Evolutionary conservation across 2,329 filamentous ascomycete species (phyloP), one percentile per base, ranked within the genome.

Genomic region (Aspergillus quadrilineatus): DNA sequence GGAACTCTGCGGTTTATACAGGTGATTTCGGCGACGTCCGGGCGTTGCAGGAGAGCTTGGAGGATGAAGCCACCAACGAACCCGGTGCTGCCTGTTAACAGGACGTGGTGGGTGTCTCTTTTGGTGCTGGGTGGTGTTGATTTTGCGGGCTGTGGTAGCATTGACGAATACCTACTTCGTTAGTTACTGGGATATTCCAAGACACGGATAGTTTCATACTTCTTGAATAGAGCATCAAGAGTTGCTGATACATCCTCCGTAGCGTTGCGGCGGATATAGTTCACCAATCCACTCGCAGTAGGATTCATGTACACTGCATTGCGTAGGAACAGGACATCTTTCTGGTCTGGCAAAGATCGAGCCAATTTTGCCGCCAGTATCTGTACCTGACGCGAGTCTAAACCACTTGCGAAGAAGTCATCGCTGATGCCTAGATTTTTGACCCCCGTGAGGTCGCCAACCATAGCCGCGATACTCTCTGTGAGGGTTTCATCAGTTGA

Each of bases 11-110:
- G 46, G 17, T 57, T 48, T 8, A 60, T 34, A 15, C 58, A 60
- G 22, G 51, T 57, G 3, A 57, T 53, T 22, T 39, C 36, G 3
- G 17, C 22, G 5, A 60, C 47, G 4, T 34, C 29, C 1, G 15
- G 32, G 1, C 48, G 47, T 5, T 52, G 42, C 10, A 46, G 17
- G 3, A 60, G 58, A 8, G 47, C 15, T 1, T 39, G 8, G 4
- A 57, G 36, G 4, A 57, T 10, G 14, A 39, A 57, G 28, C 54
- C 48, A 10, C 58, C 54, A 4, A 60, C 30, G 22, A 60, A 60
- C 7, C 58, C 51, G 1, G 58, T 60, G 26, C 36, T 60, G 12
- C 58, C 58, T 9, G 54, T 60, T 5, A 60, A 7, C 9, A 60
- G 50, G 47, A 60, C 34, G 42, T 60, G 50, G 17, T 56, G 52